Conservation (phyloP, 805 yeast genomes). For the Debaryomyces prosopidis region DNA sequence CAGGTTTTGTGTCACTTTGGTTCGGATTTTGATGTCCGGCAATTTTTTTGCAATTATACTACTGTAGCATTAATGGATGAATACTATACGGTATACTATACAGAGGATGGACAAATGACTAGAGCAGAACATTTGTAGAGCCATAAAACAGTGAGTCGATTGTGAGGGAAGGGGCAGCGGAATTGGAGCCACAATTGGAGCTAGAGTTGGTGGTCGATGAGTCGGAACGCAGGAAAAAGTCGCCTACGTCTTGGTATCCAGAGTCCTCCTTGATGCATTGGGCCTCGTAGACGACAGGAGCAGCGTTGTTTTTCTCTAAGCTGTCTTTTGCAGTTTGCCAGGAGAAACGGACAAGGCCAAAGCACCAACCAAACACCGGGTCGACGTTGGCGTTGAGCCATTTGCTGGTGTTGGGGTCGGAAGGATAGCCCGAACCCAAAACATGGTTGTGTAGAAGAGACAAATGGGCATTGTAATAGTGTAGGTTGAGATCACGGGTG, state of each 20-base stretch:
- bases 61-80: not conserved
- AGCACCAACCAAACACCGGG: constrained; percentile 83
- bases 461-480: constrained; percentile 30
- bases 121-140: constrained; percentile 5
- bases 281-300: constrained; percentile 63
- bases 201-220: not conserved
- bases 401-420: constrained; percentile 80
- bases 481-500: constrained; percentile 73
- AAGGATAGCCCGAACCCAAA: constrained; percentile 90
- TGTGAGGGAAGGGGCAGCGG: not conserved
- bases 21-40: constrained; percentile 25
- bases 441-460: constrained; percentile 37
- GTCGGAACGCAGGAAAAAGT: constrained; percentile 11
- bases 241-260: constrained; percentile 28
- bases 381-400: constrained; percentile 73
- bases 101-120: not conserved
- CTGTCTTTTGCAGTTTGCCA: constrained; percentile 93
- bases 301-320: constrained; percentile 52
- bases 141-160: constrained; percentile 7
- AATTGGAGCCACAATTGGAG: not conserved
- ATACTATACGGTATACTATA: not conserved
- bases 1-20: constrained; percentile 10
- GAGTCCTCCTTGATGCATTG: constrained; percentile 35
- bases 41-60: not conserved
- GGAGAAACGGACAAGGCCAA: constrained; percentile 71